These are phyloP conservation scores for Basidiobolus meristosporus DNA, from an alignment of 371 early-diverging fungal species.

Conservation along the genomic window DNA sequence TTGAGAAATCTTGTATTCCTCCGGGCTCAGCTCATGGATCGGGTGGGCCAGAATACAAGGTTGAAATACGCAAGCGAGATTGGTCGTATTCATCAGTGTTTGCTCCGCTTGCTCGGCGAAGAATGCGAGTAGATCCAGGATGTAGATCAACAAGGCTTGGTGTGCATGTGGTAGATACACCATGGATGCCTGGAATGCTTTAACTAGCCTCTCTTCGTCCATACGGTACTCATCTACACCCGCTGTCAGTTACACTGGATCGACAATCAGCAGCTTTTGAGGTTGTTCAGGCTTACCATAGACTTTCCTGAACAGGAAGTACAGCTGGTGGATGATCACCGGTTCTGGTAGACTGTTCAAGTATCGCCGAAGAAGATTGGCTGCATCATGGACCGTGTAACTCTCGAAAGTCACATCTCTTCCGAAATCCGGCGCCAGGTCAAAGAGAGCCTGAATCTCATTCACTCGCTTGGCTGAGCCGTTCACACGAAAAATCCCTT, in stretches of 20 bases:
- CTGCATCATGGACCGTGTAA: constrained; percentile 40
- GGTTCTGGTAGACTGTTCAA: constrained; percentile 39
- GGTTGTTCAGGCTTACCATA: neutral
- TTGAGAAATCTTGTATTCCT: constrained; percentile 30
- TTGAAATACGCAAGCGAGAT: constrained; percentile 37
- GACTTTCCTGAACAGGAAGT: constrained; percentile 22
- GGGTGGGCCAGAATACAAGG: constrained; percentile 35
- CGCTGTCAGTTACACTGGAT: neutral
- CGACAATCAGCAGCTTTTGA: neutral
- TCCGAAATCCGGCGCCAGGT: constrained; percentile 27
- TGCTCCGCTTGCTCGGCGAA: constrained; percentile 21
- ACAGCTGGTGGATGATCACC: constrained; percentile 24
- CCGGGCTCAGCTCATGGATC: constrained; percentile 24
- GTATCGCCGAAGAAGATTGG: constrained; percentile 37
- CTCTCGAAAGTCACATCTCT: constrained; percentile 20
- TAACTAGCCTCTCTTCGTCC: constrained; percentile 13
- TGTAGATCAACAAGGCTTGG: constrained; percentile 29
- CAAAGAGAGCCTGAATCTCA: constrained; percentile 28
- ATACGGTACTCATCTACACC: neutral
- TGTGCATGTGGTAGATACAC: constrained; percentile 22
- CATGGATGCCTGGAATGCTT: constrained; percentile 28
- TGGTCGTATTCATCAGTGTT: constrained; percentile 30
- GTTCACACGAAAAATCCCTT: constrained; percentile 37
- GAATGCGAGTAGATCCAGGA: constrained; percentile 27
- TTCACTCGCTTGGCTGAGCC: constrained; percentile 38